These are phyloP conservation scores for Backusella sp. DNA, from an alignment of 192 early-diverging fungal species.

Conservation along the genomic window DNA sequence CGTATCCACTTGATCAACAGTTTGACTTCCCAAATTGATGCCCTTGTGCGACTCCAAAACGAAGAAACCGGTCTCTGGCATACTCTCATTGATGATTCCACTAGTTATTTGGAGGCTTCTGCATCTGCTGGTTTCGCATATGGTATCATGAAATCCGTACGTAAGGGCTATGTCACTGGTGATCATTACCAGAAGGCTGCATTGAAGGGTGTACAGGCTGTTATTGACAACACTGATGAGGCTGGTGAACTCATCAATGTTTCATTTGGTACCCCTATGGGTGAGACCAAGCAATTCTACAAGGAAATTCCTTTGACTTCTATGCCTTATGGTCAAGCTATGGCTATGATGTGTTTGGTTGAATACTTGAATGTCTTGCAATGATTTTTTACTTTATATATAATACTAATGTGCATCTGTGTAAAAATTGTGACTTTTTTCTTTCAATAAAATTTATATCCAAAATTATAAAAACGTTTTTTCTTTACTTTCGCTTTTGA, in stretches of 20 bases:
- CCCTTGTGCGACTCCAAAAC: conserved; percentile 9
- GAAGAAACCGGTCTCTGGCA: conserved; percentile 20
- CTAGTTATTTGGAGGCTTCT: conserved; percentile 13
- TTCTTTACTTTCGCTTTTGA: not conserved
- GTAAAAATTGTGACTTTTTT: conserved; percentile 1
- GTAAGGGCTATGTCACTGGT: conserved; percentile 7
- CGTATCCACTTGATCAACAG: conserved; percentile 16
- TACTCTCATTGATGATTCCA: conserved; percentile 16
- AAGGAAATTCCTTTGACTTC: conserved; percentile 20
- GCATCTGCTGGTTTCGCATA: conserved; percentile 24
- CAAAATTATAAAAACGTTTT: not conserved
- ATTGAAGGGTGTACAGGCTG: conserved; percentile 7
- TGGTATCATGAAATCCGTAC: conserved; percentile 22
- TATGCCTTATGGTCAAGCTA: conserved; percentile 26
- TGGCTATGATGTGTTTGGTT: conserved; percentile 24
- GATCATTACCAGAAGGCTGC: not conserved
- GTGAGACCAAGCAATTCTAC: conserved; percentile 16
- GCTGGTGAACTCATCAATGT: conserved; percentile 16
- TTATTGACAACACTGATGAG: conserved; percentile 18
- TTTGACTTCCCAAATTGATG: conserved; percentile 8
- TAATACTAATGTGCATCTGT: not conserved
- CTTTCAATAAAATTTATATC: not conserved
- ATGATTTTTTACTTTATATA: not conserved
- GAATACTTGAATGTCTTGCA: not conserved
- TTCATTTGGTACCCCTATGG: conserved; percentile 24